These are phyloP conservation scores for Alternaria sp. DNA, from an alignment of 2,329 filamentous ascomycete species.

Conservation along the genomic window DNA sequence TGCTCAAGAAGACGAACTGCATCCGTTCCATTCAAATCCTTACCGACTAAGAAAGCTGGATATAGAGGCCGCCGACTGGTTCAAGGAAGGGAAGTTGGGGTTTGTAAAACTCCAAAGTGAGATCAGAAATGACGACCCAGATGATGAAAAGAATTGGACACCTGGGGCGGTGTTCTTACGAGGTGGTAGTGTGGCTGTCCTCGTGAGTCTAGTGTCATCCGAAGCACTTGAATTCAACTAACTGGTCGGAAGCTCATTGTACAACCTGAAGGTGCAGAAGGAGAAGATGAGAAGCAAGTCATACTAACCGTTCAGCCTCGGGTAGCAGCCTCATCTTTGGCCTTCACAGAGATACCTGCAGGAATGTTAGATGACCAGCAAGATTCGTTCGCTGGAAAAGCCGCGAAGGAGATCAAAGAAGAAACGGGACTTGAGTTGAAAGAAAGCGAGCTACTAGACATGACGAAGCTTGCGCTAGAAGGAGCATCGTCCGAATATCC, in stretches of 20 bases:
- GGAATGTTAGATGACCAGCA: constrained; percentile 69
- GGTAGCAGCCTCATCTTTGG: constrained; percentile 63
- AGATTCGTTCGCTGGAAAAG: constrained; percentile 61
- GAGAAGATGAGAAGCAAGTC: constrained; percentile 52
- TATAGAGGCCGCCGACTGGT: constrained; percentile 65
- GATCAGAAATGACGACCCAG: constrained; percentile 54
- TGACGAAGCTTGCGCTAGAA: constrained; percentile 61
- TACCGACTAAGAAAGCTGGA: constrained; percentile 63
- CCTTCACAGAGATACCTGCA: constrained; percentile 66
- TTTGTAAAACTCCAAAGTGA: constrained; percentile 66
- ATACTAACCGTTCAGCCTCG: constrained; percentile 67
- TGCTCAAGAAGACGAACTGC: constrained; percentile 55
- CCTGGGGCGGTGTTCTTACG: constrained; percentile 67
- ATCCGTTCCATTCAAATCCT: constrained; percentile 62
- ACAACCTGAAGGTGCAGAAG: constrained; percentile 59
- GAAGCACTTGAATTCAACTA: not conserved
- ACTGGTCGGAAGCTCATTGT: constrained; percentile 58
- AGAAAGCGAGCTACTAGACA: constrained; percentile 61
- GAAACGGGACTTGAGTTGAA: constrained; percentile 64
- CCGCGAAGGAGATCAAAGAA: constrained; percentile 66
- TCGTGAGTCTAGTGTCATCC: constrained; percentile 52
- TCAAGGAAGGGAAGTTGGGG: constrained; percentile 57
- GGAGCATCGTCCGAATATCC: not conserved
- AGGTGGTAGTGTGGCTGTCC: constrained; percentile 66
- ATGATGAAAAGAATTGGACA: constrained; percentile 53